These are phyloP conservation scores for Hevea brasiliensis DNA, from an alignment of 345 rosid genomes.

Conservation along the genomic window DNA sequence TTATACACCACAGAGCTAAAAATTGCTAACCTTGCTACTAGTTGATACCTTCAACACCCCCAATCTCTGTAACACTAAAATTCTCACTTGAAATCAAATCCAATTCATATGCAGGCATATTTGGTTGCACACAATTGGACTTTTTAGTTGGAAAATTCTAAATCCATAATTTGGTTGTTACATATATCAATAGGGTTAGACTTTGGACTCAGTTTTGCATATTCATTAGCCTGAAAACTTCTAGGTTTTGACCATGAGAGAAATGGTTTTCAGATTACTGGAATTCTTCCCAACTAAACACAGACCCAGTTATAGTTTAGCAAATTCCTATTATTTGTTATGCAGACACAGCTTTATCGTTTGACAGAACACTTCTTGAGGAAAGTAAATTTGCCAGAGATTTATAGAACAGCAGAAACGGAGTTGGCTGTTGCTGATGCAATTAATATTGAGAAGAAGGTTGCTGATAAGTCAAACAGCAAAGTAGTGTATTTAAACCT, in stretches of 20 bases:
- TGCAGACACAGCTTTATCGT: conserved; percentile 87
- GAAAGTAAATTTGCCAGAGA: conserved; percentile 62
- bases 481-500: conserved; percentile 84
- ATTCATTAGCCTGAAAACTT: neutral
- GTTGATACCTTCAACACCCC: no score
- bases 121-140: neutral
- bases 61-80: neutral
- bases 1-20: neutral
- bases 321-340: conserved; percentile 17
- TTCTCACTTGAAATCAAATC: neutral
- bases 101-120: neutral
- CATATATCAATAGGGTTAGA: neutral
- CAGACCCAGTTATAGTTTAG: neutral
- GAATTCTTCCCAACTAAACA: neutral
- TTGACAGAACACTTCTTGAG: conserved; percentile 77
- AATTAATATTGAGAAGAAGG: conserved; percentile 74
- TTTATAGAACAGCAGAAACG: conserved; percentile 77
- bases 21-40: neutral
- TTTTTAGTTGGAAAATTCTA: neutral
- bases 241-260: neutral
- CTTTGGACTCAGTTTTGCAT: neutral
- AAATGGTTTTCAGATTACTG: neutral
- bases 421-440: conserved; percentile 99
- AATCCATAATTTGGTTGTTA: neutral
- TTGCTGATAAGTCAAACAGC: conserved; percentile 81